A percentile compares a stretch with the other conserved stretches of the same genome.
These are phyloP conservation scores for Aureobasidium vineae DNA, from an alignment of 2,329 filamentous ascomycete genomes.

Conservation along the genomic window DNA sequence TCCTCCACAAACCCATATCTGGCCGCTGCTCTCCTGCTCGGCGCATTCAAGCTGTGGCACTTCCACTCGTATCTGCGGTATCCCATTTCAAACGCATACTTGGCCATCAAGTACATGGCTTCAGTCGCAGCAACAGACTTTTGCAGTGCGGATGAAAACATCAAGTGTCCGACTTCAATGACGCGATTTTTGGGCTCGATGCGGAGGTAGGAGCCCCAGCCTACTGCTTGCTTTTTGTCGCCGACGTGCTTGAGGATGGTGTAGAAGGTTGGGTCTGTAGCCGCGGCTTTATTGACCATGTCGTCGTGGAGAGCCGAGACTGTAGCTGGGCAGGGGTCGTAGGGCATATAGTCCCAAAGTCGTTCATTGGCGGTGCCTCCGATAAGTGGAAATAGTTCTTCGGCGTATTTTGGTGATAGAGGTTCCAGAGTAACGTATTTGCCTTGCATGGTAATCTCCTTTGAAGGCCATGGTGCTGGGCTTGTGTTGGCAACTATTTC, in stretches of 20 bases:
- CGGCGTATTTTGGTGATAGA: constrained; percentile 25
- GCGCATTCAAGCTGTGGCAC: constrained; percentile 57
- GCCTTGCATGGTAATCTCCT: constrained; percentile 25
- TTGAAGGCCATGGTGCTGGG: constrained; percentile 15
- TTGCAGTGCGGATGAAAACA: constrained; percentile 53
- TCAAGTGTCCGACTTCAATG: constrained; percentile 58
- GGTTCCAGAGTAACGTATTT: constrained; percentile 28
- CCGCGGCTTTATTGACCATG: constrained; percentile 35
- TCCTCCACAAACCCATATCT: constrained; percentile 60
- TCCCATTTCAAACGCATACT: constrained; percentile 55
- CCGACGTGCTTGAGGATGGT: constrained; percentile 41
- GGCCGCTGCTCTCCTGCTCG: constrained; percentile 54
- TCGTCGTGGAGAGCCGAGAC: constrained; percentile 28
- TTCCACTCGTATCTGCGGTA: constrained; percentile 65
- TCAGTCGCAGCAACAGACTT: constrained; percentile 59
- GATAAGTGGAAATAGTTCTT: constrained; percentile 27
- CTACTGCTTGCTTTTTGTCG: constrained; percentile 43
- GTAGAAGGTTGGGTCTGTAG: constrained; percentile 46
- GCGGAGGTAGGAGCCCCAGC: constrained; percentile 46
- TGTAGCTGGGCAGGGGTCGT: constrained; percentile 39
- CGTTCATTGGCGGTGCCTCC: constrained; percentile 26
- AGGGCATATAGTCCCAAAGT: constrained; percentile 47
- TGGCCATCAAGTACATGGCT: constrained; percentile 56
- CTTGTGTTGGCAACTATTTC: constrained; percentile 8
- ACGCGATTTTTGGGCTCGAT: constrained; percentile 50